These are phyloP conservation scores for Trichoderma sp. DNA, from an alignment of 2,329 filamentous ascomycete species.

Conservation along the genomic window DNA sequence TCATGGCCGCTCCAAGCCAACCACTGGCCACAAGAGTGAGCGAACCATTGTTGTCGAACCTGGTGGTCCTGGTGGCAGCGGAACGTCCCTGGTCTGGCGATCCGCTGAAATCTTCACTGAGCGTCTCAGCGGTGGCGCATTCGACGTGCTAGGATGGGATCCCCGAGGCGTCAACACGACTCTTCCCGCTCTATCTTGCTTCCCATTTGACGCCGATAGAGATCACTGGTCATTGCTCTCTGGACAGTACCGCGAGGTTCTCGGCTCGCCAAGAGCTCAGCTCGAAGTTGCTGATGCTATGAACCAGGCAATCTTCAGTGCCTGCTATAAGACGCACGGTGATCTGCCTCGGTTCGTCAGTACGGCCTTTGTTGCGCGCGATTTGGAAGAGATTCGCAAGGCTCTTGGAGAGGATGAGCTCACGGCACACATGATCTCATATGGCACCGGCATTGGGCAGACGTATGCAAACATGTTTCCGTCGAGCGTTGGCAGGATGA, in stretches of 20 bases:
- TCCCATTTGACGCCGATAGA: conserved; percentile 46
- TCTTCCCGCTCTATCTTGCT: conserved; percentile 48
- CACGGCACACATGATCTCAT: conserved; percentile 52
- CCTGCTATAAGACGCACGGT: conserved; percentile 46
- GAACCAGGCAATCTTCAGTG: conserved; percentile 46
- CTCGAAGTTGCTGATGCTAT: conserved; percentile 48
- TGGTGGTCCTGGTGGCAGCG: conserved; percentile 53
- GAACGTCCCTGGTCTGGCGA: conserved; percentile 45
- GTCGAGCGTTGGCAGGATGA: conserved; percentile 47
- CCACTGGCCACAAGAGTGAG: conserved; percentile 41
- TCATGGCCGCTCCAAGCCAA: conserved; percentile 23
- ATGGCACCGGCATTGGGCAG: conserved; percentile 55
- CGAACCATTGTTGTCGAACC: conserved; percentile 53
- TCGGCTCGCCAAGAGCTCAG: conserved; percentile 38
- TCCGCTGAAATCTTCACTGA: conserved; percentile 39
- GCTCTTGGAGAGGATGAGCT: conserved; percentile 48
- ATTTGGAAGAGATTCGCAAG: conserved; percentile 51
- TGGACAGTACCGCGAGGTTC: conserved; percentile 42
- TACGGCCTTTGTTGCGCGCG: conserved; percentile 50
- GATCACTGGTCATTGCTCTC: conserved; percentile 49
- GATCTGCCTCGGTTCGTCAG: conserved; percentile 49
- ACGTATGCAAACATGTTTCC: conserved; percentile 55
- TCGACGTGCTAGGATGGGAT: conserved; percentile 55
- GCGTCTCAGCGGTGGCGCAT: conserved; percentile 45
- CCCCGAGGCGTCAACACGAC: conserved; percentile 55